Evolutionary conservation across 1,284 basidiomycete species (phyloP).

Genomic region (Xerocomus alliaceus): DNA sequence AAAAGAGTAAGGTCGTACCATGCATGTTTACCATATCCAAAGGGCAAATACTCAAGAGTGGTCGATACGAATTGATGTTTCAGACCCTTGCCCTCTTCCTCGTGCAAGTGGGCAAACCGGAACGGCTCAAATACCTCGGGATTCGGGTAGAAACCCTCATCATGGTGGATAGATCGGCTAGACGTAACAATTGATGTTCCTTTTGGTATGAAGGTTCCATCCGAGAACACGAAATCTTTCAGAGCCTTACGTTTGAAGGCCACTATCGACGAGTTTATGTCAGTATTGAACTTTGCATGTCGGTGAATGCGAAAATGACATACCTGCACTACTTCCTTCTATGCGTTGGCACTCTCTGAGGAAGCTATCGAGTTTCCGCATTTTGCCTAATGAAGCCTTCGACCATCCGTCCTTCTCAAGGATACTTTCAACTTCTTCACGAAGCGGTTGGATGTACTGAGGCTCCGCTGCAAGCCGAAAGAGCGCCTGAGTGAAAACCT

Average conservation of each 20-base stretch:
- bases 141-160: conserved; percentile 33
- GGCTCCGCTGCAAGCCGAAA: conserved; percentile 29
- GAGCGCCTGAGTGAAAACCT: conserved; percentile 46
- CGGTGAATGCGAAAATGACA: not conserved
- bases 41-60: conserved; percentile 21
- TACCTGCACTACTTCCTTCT: conserved; percentile 39
- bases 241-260: conserved; percentile 21
- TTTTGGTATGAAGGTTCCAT: conserved; percentile 50
- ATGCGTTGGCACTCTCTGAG: conserved; percentile 50
- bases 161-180: conserved; percentile 30
- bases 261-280: conserved; percentile 29
- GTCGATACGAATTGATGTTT: conserved; percentile 29
- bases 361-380: conserved; percentile 57
- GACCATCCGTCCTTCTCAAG: conserved; percentile 52
- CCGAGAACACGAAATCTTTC: conserved; percentile 47
- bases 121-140: conserved; percentile 42
- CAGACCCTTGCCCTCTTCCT: conserved; percentile 16
- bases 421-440: conserved; percentile 50
- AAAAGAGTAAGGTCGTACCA: conserved; percentile 14
- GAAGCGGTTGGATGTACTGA: conserved; percentile 46
- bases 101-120: conserved; percentile 36
- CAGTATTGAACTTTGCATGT: not conserved
- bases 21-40: conserved; percentile 26
- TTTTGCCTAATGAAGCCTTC: conserved; percentile 46
- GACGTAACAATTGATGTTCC: conserved; percentile 41